Evolutionary conservation across 2,329 filamentous ascomycete species (phyloP).

Genomic region (Ophiostoma tasmaniense): DNA sequence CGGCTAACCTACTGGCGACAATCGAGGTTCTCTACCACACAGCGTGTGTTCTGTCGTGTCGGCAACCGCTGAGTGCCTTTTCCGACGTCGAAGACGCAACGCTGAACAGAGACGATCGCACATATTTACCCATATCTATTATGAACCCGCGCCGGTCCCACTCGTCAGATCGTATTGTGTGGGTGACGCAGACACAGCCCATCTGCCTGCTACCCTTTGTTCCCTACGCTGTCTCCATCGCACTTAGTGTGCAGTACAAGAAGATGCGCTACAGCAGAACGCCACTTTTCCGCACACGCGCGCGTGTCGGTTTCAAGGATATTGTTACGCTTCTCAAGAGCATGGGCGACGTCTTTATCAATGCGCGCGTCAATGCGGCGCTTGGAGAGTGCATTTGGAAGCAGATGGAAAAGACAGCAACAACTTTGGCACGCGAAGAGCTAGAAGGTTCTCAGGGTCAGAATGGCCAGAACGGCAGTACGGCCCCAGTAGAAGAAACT

Average conservation of each 20-base stretch:
- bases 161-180: conserved; percentile 49
- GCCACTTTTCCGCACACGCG: conserved; percentile 49
- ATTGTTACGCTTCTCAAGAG: conserved; percentile 45
- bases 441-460: background rate
- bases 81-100: conserved; percentile 22
- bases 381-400: conserved; percentile 47
- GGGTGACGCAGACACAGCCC: conserved; percentile 43
- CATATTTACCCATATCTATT: conserved; percentile 37
- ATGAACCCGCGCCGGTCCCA: conserved; percentile 49
- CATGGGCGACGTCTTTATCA: conserved; percentile 51
- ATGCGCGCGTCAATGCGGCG: conserved; percentile 43
- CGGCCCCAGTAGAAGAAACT: background rate
- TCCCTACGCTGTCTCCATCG: conserved; percentile 53
- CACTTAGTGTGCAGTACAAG: conserved; percentile 53
- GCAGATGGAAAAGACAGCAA: conserved; percentile 48
- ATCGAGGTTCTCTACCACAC: conserved; percentile 57
- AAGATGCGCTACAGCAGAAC: conserved; percentile 55
- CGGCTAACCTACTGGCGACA: conserved; percentile 44
- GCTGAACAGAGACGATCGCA: conserved; percentile 32
- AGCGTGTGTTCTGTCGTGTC: conserved; percentile 53
- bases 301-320: conserved; percentile 45
- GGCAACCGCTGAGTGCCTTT: conserved; percentile 34
- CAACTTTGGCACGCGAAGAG: conserved; percentile 29
- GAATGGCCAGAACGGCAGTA: background rate
- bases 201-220: conserved; percentile 49